A percentile compares a stretch with the other conserved stretches of the same genome.
Evolutionary conservation across 352 stramenopile genomes (phyloP).

Genomic region (Phytopythium oedochilum): DNA sequence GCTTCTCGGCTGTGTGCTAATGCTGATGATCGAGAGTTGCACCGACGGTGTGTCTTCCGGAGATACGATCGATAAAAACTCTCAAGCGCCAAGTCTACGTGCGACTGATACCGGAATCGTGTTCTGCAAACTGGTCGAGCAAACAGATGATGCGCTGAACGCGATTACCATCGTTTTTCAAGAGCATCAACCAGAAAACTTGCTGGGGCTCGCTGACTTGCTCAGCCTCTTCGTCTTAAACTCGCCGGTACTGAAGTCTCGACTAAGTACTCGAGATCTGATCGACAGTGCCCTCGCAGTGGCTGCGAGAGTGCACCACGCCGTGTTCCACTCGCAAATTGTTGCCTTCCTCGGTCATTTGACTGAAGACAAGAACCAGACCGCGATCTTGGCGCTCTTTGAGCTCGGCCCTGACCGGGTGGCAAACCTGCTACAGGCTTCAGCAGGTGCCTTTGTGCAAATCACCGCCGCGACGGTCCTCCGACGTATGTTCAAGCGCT

Average conservation of each 20-base stretch:
- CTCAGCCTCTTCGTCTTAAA: constrained; percentile 35
- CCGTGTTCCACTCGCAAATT: constrained; percentile 34
- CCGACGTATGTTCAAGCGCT: constrained; percentile 51
- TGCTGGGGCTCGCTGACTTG: constrained; percentile 38
- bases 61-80: not conserved
- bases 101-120: constrained; percentile 8
- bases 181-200: constrained; percentile 23
- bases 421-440: constrained; percentile 45
- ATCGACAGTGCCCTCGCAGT: constrained; percentile 32
- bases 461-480: constrained; percentile 29
- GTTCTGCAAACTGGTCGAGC: constrained; percentile 38
- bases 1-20: constrained; percentile 28
- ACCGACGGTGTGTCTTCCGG: not conserved
- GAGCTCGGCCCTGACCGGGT: constrained; percentile 42
- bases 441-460: constrained; percentile 21
- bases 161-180: constrained; percentile 36
- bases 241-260: constrained; percentile 18
- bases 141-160: constrained; percentile 13
- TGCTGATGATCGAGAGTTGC: constrained; percentile 35
- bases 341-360: constrained; percentile 44
- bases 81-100: not conserved
- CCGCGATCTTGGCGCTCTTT: constrained; percentile 38
- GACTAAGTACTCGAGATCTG: constrained; percentile 23
- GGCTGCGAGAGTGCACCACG: constrained; percentile 29
- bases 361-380: constrained; percentile 41